Evolutionary conservation across 306 rosid species (phyloP).

Genomic region (Macrotyloma uniflorum): DNA sequence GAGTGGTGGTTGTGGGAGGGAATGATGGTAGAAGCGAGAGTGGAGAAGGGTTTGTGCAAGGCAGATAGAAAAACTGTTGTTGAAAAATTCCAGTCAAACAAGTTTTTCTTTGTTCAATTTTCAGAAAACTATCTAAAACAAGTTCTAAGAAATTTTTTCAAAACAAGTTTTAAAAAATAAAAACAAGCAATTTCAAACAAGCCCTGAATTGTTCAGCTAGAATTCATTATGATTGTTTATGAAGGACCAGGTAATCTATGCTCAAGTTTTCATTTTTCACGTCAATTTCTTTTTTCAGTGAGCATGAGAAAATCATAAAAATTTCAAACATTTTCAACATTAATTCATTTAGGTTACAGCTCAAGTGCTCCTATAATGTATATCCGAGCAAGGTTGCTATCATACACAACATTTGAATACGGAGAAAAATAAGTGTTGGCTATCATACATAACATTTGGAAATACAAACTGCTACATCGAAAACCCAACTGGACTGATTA

Average conservation of each 20-base stretch:
- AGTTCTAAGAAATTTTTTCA: neutral
- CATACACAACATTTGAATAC: too few species aligned
- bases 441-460: neutral
- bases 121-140: too few species aligned
- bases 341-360: neutral
- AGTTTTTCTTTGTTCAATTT: too few species aligned
- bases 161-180: too few species aligned
- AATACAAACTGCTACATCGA: neutral
- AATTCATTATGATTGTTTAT: neutral
- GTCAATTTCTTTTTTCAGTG: too few species aligned
- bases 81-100: too few species aligned
- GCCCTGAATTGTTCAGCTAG: too few species aligned
- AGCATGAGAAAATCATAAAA: neutral
- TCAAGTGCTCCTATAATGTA: neutral
- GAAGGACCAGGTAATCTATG: too few species aligned
- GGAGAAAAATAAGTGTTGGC: too few species aligned
- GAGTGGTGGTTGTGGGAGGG: neutral
- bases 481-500: neutral
- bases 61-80: neutral
- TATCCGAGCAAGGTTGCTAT: too few species aligned
- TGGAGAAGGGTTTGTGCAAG: neutral
- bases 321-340: neutral
- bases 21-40: neutral
- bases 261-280: too few species aligned
- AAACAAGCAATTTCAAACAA: too few species aligned